Percentiles rank a stretch among this genome's conserved stretches.
Evolutionary conservation across 768 basidiomycete genomes (phyloP).

Genomic region (Boletus barrowsii): DNA sequence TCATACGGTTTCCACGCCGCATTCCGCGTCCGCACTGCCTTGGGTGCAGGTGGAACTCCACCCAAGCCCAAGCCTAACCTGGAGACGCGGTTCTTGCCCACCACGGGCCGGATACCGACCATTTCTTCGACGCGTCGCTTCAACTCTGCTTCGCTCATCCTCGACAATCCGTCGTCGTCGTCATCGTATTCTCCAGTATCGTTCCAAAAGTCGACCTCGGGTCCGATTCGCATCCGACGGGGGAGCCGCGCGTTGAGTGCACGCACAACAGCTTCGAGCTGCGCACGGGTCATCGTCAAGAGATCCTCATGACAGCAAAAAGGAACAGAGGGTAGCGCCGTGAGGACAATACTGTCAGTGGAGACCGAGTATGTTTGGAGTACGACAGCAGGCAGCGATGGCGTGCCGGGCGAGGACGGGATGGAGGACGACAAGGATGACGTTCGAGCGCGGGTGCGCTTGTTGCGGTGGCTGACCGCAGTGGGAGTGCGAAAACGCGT

Average conservation of each 20-base stretch:
- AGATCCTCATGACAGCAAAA: slow-evolving; percentile 78
- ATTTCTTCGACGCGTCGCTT: slow-evolving; percentile 55
- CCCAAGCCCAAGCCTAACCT: slow-evolving; percentile 24
- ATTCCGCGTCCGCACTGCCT: slow-evolving; percentile 24
- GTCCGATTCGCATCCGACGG: slow-evolving; percentile 45
- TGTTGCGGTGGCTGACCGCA: slow-evolving; percentile 15
- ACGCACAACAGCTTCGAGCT: slow-evolving; percentile 52
- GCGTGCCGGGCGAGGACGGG: slow-evolving; percentile 6
- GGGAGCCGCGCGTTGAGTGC: slow-evolving; percentile 60
- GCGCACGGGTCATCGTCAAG: slow-evolving; percentile 54
- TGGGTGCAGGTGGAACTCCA: slow-evolving; percentile 33
- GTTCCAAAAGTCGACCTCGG: slow-evolving; percentile 27
- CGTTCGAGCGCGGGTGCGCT: slow-evolving; percentile 15
- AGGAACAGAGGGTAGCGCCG: slow-evolving; percentile 52
- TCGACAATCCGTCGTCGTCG: slow-evolving; percentile 13
- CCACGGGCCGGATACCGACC: slow-evolving; percentile 49
- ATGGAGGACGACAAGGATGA: slow-evolving; percentile 7
- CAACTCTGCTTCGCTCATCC: slow-evolving; percentile 42
- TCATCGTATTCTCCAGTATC: background rate
- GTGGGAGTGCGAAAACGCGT: slow-evolving; percentile 22
- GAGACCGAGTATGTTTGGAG: slow-evolving; percentile 54
- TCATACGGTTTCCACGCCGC: slow-evolving; percentile 17
- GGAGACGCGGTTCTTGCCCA: slow-evolving; percentile 28
- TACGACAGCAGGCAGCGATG: slow-evolving; percentile 42
- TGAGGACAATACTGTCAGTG: slow-evolving; percentile 59